These are phyloP conservation scores for Wickerhamiella lipophila DNA, from an alignment of 805 yeast species.

Conservation along the genomic window DNA sequence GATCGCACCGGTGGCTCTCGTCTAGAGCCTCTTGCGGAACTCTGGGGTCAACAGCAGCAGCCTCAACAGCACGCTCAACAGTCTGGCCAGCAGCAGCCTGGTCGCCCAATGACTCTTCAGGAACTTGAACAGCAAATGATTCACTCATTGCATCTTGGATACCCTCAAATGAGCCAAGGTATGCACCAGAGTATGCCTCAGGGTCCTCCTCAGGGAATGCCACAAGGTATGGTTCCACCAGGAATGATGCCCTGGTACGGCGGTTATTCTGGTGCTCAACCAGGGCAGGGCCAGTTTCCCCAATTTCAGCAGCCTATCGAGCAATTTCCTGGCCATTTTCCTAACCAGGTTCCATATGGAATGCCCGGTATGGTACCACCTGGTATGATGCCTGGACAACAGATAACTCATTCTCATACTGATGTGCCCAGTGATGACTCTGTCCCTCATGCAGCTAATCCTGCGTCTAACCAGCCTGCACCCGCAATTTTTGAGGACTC, in stretches of 20 bases:
- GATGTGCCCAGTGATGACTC: background rate
- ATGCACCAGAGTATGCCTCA: constrained; percentile 8
- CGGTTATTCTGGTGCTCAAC: background rate
- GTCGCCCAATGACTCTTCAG: constrained; percentile 12
- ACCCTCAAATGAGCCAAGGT: constrained; percentile 11
- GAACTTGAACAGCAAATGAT: constrained; percentile 16
- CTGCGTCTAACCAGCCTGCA: background rate
- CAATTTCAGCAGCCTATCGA: constrained; percentile 11
- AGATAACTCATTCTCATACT: background rate
- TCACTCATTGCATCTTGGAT: constrained; percentile 5
- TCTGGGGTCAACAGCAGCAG: constrained; percentile 40
- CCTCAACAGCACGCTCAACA: constrained; percentile 13
- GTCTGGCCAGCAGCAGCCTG: constrained; percentile 4
- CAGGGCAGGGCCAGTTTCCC: constrained; percentile 9
- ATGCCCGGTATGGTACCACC: constrained; percentile 2
- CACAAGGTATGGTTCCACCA: constrained; percentile 12
- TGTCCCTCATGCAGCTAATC: background rate
- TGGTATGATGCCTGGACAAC: constrained; percentile 2
- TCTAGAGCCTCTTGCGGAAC: constrained; percentile 57
- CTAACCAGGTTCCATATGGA: background rate
- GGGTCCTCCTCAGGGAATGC: constrained; percentile 7
- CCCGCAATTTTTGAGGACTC: background rate
- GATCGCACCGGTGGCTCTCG: constrained; percentile 23
- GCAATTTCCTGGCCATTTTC: background rate
- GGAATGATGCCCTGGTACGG: constrained; percentile 12